Base-by-base conservation (phyloP, 768 basidiomycete genomes). In the Calocera viscosa region DNA sequence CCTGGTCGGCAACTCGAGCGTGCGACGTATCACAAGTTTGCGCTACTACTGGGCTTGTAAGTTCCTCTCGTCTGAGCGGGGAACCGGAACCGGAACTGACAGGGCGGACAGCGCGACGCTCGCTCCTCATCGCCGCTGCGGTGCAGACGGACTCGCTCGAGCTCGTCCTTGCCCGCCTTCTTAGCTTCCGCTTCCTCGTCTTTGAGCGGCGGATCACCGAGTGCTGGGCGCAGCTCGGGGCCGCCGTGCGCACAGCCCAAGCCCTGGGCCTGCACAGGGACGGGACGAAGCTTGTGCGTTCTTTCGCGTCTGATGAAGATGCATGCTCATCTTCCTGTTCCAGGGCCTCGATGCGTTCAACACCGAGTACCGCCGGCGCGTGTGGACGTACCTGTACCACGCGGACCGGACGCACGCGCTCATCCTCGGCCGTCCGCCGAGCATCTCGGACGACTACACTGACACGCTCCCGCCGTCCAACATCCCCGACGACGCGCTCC, bases 41-140 rank as follows among this genome's bases (percentile, higher is more conserved):
- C 84, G 92, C 68, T 95, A 92, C 78, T 95, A 96, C 73, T 97
- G 94, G 94, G 91, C 89, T 66, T 94, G 92, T 94, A 73, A 77
- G 92, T 82, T 47, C n/a, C n/a, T n/a, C n/a, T n/a, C n/a, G n/a
- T n/a, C n/a, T n/a, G n/a, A n/a, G n/a, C n/a, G n/a, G n/a, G n/a
- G n/a, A n/a, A n/a, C n/a, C n/a, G n/a, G n/a, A n/a, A n/a, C n/a
- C n/a, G n/a, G n/a, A n/a, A 26, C 26, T 28, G 53, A 60, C 30
- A 63, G n/a, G 28, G 39, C n/a, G 35, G 33, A 64, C 72, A 94
- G 93, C 92, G 53, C 86, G 94, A 64, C 82, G 92, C 49, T 90
- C 90, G 11, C 81, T 97, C 63, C 80, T 97, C 32, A 90, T 96
- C 66, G 91, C 93, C 12, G 92, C 91, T 32, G 94, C 94, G 1